Evolutionary conservation across 2,329 filamentous ascomycete genomes (phyloP).

Genomic region (Knufia fluminis): DNA sequence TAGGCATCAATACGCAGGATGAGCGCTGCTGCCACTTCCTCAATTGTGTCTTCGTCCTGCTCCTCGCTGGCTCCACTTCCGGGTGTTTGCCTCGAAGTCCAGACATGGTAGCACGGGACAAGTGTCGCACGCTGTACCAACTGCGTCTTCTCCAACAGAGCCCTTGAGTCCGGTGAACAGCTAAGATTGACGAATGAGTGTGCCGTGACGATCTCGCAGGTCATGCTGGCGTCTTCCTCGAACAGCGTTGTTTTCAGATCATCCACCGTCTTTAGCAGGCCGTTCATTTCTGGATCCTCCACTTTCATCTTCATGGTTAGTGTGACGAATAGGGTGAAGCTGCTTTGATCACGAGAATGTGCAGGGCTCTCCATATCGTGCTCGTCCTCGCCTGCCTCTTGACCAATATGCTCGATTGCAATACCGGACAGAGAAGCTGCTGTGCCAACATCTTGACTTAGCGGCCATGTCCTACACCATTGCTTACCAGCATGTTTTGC

Average conservation of each 20-base stretch:
- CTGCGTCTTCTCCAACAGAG: background rate
- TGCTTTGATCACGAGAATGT: background rate
- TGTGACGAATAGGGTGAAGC: background rate
- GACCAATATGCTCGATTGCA: background rate
- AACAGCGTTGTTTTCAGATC: background rate
- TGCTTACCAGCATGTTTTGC: slow-evolving; percentile 27
- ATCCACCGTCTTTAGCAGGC: background rate
- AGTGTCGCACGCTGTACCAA: background rate
- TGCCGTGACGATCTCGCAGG: background rate
- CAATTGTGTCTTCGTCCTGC: background rate
- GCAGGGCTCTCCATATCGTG: background rate
- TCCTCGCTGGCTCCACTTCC: background rate
- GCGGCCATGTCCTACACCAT: background rate
- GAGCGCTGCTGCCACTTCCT: slow-evolving; percentile 5
- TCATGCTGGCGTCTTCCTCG: background rate
- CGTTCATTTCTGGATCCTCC: background rate
- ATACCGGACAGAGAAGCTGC: background rate
- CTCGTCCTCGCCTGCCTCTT: background rate
- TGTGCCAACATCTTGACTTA: background rate
- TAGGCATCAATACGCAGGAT: slow-evolving; percentile 2
- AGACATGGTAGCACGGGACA: slow-evolving; percentile 5
- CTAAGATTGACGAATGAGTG: slow-evolving; percentile 2
- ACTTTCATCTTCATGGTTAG: background rate
- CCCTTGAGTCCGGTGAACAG: background rate
- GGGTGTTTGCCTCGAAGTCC: background rate